Percentiles rank a stretch among this genome's conserved stretches.
Evolutionary conservation across 176 grass and related monocot genomes (phyloP).

Genomic region (Thinopyrum elongatum): DNA sequence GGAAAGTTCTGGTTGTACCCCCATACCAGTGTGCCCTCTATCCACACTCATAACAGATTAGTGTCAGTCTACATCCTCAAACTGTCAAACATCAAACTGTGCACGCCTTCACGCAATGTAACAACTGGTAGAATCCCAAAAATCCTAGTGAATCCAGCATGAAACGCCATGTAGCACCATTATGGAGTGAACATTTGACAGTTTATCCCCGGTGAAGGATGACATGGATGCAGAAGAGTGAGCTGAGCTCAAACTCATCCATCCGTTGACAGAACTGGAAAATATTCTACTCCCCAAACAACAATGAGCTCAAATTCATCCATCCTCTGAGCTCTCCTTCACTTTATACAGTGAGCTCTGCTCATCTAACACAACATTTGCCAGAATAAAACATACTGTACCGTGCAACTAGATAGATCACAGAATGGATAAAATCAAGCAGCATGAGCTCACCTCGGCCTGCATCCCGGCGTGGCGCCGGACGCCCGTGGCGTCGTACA

Average conservation of each 20-base stretch:
- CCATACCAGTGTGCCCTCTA: no score
- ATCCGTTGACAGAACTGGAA: no score
- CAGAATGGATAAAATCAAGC: not conserved
- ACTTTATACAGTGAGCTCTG: no score
- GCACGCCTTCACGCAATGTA: not conserved
- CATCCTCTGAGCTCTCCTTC: no score
- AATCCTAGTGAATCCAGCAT: not conserved
- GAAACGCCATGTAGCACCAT: not conserved
- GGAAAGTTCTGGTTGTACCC: no score
- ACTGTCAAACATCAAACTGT: not conserved
- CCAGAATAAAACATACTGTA: not conserved
- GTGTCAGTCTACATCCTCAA: not conserved
- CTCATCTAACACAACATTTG: no score
- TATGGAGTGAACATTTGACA: not conserved
- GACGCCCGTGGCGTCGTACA: constrained; percentile 96
- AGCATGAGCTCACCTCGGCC: constrained; percentile 65
- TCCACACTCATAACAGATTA: not conserved
- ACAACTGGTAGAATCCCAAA: not conserved
- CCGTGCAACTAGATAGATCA: not conserved
- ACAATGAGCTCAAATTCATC: no score
- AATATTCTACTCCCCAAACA: not conserved
- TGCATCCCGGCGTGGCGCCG: constrained; percentile 97
- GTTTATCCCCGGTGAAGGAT: not conserved
- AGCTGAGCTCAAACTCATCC: not conserved
- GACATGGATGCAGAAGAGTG: no score